These are phyloP conservation scores for Rhizopus arrhizus DNA, from an alignment of 371 early-diverging fungal species.

Conservation along the genomic window DNA sequence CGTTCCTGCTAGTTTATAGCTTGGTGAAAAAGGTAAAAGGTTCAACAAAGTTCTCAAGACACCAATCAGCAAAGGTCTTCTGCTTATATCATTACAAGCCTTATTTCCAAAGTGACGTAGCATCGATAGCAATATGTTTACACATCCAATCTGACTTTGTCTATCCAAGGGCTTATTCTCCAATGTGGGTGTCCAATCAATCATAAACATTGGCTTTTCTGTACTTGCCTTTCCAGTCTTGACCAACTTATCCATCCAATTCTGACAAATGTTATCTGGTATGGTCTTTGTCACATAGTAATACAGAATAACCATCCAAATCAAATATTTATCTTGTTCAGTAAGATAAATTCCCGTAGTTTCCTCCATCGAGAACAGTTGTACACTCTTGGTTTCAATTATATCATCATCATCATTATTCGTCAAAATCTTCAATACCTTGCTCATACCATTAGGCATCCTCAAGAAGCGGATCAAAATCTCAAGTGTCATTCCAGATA, in stretches of 20 bases:
- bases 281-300: slow-evolving; percentile 20
- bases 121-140: slow-evolving; percentile 43
- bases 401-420: slow-evolving; percentile 10
- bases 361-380: slow-evolving; percentile 26
- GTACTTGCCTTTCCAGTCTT: slow-evolving; percentile 24
- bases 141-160: slow-evolving; percentile 26
- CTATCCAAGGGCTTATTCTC: slow-evolving; percentile 23
- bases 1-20: slow-evolving; percentile 36
- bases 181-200: slow-evolving; percentile 29
- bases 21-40: slow-evolving; percentile 26
- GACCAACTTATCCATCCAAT: slow-evolving; percentile 30
- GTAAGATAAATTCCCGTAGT: slow-evolving; percentile 12
- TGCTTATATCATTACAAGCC: slow-evolving; percentile 24
- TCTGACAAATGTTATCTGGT: slow-evolving; percentile 28
- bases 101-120: slow-evolving; percentile 30
- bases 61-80: slow-evolving; percentile 37
- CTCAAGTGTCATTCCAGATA: slow-evolving; percentile 29
- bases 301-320: slow-evolving; percentile 42
- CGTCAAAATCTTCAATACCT: slow-evolving; percentile 21
- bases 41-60: slow-evolving; percentile 33
- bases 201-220: slow-evolving; percentile 26
- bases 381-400: slow-evolving; percentile 5
- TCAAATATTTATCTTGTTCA: slow-evolving; percentile 32
- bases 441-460: slow-evolving; percentile 16
- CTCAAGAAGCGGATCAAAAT: slow-evolving; percentile 24